Percentiles rank a stretch among this genome's conserved stretches.
Conservation (phyloP, 2,329 filamentous ascomycete species). For the Keithomyces neogunnii region DNA sequence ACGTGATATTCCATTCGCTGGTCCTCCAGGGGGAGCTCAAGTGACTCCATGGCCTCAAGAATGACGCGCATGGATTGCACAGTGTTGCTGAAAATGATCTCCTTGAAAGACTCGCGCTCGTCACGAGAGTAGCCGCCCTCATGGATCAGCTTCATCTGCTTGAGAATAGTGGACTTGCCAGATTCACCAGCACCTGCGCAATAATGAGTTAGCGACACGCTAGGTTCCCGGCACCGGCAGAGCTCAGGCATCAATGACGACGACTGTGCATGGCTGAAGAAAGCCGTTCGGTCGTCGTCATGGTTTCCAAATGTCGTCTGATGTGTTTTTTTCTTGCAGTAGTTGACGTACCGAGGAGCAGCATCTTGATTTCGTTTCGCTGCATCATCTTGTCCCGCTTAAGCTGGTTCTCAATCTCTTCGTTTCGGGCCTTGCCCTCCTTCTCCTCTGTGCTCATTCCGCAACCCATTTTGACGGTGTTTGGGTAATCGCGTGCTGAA, state of each 20-base stretch:
- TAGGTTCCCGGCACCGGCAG: too few relatives aligned
- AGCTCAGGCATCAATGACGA: background rate
- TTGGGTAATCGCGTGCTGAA: background rate
- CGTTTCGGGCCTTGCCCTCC: constrained; percentile 99
- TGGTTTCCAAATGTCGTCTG: background rate
- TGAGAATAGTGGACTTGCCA: constrained; percentile 38
- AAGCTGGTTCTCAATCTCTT: constrained; percentile 99
- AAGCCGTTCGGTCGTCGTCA: background rate
- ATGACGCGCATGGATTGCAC: constrained; percentile 64
- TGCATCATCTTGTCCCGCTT: constrained; percentile 99
- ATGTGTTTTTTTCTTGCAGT: too few relatives aligned
- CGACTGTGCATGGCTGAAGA: background rate
- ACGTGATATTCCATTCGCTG: constrained; percentile 94
- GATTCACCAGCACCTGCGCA: constrained; percentile 81
- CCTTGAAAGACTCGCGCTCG: constrained; percentile 61
- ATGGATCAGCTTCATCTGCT: constrained; percentile 87
- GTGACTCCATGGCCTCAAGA: constrained; percentile 59
- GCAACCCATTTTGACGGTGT: constrained; percentile 81
- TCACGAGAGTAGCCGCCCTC: constrained; percentile 98
- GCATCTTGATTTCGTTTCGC: constrained; percentile 99
- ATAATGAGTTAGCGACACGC: background rate
- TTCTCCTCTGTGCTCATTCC: constrained; percentile 99
- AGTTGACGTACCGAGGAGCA: constrained; percentile 69
- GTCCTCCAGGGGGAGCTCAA: constrained; percentile 77
- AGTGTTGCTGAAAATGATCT: constrained; percentile 64